phyloP scores from a whole-genome alignment of 139 green algal species.

The Mesostigma viride region DNA sequence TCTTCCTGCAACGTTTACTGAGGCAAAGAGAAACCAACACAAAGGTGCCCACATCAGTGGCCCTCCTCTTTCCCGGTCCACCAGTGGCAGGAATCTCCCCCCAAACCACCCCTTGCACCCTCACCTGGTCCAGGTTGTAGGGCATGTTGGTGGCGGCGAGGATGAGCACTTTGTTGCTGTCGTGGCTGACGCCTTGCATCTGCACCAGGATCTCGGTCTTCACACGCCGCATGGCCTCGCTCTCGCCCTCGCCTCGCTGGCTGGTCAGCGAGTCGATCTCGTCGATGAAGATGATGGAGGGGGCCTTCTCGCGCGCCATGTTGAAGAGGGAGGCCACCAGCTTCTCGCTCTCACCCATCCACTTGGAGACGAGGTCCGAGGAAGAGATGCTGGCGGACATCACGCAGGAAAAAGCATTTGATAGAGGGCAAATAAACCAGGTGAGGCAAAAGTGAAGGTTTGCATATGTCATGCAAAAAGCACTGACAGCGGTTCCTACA shows the following conservation, averaged over 20 bases:
- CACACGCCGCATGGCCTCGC: conserved; percentile 88
- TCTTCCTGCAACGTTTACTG: no score
- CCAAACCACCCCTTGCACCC: no score
- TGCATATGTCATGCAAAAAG: no score
- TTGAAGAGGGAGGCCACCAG: conserved; percentile 88
- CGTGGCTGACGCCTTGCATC: conserved; percentile 53
- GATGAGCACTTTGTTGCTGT: conserved; percentile 63
- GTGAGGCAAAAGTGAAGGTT: no score
- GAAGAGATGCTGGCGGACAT: conserved; percentile 61
- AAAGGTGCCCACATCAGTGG: no score
- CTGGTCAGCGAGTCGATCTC: conserved; percentile 78
- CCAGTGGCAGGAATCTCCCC: no score
- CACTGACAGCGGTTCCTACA: no score
- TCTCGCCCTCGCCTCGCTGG: conserved; percentile 71
- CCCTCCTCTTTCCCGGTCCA: no score
- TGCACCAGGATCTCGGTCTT: conserved; percentile 98
- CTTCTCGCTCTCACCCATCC: conserved; percentile 88
- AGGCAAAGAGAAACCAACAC: no score
- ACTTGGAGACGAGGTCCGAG: conserved; percentile 60
- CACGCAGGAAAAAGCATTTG: no score
- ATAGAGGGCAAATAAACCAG: no score
- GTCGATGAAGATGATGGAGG: conserved; percentile 99
- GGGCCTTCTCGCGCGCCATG: conserved; percentile 79
- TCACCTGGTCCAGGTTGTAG: conserved; percentile 75
- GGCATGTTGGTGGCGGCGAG: conserved; percentile 94